Evolutionary conservation across 2,329 filamentous ascomycete genomes (phyloP).

Genomic region (Nothopassalora personata): DNA sequence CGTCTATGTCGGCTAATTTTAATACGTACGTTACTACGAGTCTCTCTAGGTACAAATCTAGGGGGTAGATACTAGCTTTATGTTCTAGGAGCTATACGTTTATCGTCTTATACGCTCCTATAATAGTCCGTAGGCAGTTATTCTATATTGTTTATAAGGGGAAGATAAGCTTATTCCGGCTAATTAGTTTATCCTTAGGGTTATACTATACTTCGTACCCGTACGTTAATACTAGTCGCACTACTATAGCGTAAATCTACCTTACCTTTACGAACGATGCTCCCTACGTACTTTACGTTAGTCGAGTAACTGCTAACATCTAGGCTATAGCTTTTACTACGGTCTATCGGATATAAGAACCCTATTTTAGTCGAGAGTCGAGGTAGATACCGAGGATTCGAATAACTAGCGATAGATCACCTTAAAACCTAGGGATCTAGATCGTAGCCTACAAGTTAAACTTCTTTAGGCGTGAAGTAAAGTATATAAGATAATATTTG

Average conservation of each 20-base stretch:
- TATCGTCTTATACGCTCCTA: constrained; percentile 11
- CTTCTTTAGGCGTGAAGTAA: not conserved
- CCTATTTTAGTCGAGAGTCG: constrained; percentile 2
- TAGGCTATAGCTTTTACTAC: constrained; percentile 1
- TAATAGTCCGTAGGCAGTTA: constrained; percentile 6
- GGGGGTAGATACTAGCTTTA: constrained; percentile 1
- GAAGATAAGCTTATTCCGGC: not conserved
- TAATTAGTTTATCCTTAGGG: not conserved
- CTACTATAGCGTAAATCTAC: not conserved
- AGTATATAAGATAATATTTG: constrained; percentile 8
- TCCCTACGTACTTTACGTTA: not conserved
- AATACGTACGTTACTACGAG: not conserved
- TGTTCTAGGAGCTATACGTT: constrained; percentile 4
- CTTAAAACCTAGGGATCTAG: not conserved
- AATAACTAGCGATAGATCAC: not conserved
- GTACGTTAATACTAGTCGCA: not conserved
- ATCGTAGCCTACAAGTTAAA: constrained; percentile 5
- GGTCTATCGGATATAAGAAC: constrained; percentile 1
- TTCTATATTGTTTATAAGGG: constrained; percentile 7
- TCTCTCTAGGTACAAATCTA: constrained; percentile 2
- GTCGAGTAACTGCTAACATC: not conserved
- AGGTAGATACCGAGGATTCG: not conserved
- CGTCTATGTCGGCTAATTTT: not conserved
- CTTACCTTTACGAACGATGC: constrained; percentile 1
- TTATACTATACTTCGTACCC: constrained; percentile 5